A percentile compares a stretch with the other conserved stretches of the same genome.
Conservation (phyloP, 2,329 filamentous ascomycete genomes). For the Eurotiales sp. region DNA sequence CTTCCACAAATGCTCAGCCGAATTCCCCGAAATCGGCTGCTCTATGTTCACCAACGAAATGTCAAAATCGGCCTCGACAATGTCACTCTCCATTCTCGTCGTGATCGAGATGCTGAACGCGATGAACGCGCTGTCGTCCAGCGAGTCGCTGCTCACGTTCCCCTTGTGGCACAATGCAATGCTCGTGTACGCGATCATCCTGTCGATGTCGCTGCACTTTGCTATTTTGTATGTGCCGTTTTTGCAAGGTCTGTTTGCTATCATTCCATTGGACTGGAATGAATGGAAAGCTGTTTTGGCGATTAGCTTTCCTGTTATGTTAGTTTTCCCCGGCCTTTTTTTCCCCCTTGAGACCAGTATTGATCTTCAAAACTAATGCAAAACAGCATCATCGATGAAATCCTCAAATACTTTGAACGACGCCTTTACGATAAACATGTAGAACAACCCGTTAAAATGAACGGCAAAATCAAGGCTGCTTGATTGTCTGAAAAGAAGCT, state of each 20-base stretch:
- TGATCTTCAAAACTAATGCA: constrained; percentile 21
- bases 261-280: constrained; percentile 74
- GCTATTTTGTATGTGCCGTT: constrained; percentile 88
- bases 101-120: constrained; percentile 99
- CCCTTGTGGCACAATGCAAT: constrained; percentile 99
- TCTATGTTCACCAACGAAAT: constrained; percentile 83
- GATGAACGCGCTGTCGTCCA: constrained; percentile 94
- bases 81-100: constrained; percentile 85
- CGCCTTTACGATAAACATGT: constrained; percentile 50
- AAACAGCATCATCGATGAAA: constrained; percentile 73
- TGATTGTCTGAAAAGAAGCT: no score
- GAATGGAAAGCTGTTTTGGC: constrained; percentile 91
- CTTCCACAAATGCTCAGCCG: constrained; percentile 86
- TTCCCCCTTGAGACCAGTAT: background rate
- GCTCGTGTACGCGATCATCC: constrained; percentile 86
- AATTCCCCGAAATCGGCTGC: constrained; percentile 88
- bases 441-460: background rate
- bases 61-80: constrained; percentile 85
- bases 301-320: constrained; percentile 91
- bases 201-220: constrained; percentile 95
- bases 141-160: constrained; percentile 87
- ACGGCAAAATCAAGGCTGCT: constrained; percentile 33
- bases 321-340: constrained; percentile 54
- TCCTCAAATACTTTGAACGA: constrained; percentile 74
- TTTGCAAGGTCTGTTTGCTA: constrained; percentile 83